A percentile compares a stretch with the other conserved stretches of the same genome.
phyloP scores from a whole-genome alignment of 345 rosid genomes.

The Iberis pinnata region DNA sequence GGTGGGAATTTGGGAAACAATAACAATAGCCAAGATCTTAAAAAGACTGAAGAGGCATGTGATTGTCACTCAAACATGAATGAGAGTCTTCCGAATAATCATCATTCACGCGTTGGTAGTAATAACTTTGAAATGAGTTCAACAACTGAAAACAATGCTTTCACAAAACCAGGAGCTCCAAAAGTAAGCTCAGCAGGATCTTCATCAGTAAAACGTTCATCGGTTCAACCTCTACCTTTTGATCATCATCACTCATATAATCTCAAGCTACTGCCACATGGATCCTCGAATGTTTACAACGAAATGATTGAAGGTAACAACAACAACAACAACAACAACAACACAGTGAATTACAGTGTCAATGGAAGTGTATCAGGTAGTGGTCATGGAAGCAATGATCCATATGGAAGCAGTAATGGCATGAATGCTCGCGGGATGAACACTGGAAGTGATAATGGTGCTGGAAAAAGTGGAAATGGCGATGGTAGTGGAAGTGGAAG shows the following conservation, averaged over 20 bases:
- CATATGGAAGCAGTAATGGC: constrained; percentile 45
- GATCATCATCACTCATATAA: constrained; percentile 23
- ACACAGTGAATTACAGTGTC: constrained; percentile 47
- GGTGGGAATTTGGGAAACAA: constrained; percentile 46
- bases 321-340: too few relatives aligned
- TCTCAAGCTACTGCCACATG: constrained; percentile 27
- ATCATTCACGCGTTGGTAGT: constrained; percentile 53
- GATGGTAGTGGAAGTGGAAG: constrained; percentile 25
- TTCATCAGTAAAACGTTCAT: constrained; percentile 28
- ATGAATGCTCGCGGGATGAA: constrained; percentile 43
- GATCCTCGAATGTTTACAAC: constrained; percentile 31
- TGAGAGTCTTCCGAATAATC: constrained; percentile 34
- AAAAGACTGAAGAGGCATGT: constrained; percentile 34
- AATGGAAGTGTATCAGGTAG: constrained; percentile 67
- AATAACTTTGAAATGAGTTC: constrained; percentile 48
- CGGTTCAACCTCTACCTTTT: constrained; percentile 23
- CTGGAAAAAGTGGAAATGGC: constrained; percentile 33
- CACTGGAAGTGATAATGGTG: constrained; percentile 45
- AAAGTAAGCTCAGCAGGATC: constrained; percentile 34
- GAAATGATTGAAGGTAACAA: constrained; percentile 26
- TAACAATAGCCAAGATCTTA: constrained; percentile 37
- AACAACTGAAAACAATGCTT: constrained; percentile 35
- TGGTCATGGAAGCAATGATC: constrained; percentile 47
- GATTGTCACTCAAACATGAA: constrained; percentile 35
- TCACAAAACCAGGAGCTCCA: constrained; percentile 37